Conservation (phyloP, 768 basidiomycete genomes). For the Agrocybe pediades region DNA sequence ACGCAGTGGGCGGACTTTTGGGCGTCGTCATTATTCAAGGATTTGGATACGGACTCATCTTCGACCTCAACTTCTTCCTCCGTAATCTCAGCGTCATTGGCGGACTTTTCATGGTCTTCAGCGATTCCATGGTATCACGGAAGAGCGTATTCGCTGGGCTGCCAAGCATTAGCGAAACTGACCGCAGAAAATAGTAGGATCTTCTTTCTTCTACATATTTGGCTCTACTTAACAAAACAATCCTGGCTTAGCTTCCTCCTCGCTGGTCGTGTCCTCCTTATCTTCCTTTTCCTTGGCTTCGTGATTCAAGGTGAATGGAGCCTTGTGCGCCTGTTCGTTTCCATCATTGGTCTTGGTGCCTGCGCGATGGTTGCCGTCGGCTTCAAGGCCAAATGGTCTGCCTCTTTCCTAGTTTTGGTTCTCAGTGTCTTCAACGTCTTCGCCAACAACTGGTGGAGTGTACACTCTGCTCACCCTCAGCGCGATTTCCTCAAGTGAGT, state of each 20-base stretch:
- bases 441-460: constrained; percentile 98
- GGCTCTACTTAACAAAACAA: neutral
- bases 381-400: constrained; percentile 99
- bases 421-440: constrained; percentile 96
- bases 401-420: constrained; percentile 90
- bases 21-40: constrained; percentile 93
- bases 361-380: constrained; percentile 97
- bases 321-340: constrained; percentile 82
- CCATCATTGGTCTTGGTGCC: constrained; percentile 86
- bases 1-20: constrained; percentile 87
- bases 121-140: constrained; percentile 88
- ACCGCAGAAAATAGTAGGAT: constrained; percentile 96
- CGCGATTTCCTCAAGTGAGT: constrained; percentile 96
- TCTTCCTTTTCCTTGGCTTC: constrained; percentile 99
- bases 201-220: neutral
- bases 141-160: constrained; percentile 91
- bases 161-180: constrained; percentile 88
- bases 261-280: constrained; percentile 93
- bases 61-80: constrained; percentile 99
- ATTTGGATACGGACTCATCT: constrained; percentile 98
- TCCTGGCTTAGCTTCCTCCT: constrained; percentile 79
- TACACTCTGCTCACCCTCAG: constrained; percentile 90
- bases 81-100: constrained; percentile 98
- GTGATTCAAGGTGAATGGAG: constrained; percentile 93
- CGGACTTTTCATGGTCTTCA: constrained; percentile 98